phyloP scores from a whole-genome alignment of 805 yeast species.

The Kregervanrija delftensis region DNA sequence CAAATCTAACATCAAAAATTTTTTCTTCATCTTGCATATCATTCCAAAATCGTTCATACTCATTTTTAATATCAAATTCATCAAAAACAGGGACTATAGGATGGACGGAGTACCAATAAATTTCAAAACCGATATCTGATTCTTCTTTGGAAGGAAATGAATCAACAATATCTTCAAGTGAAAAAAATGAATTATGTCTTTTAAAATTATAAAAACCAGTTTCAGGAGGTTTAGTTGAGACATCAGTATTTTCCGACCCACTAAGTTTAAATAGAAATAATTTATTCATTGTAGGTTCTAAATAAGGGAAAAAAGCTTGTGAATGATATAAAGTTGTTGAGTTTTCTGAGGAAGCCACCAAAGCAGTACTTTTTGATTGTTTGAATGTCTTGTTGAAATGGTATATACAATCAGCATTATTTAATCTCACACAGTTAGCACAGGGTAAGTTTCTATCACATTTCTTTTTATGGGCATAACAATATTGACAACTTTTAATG shows the following conservation, averaged over 20 bases:
- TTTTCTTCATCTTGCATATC: conserved; percentile 1
- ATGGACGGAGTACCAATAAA: conserved; percentile 11
- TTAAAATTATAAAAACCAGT: conserved; percentile 3
- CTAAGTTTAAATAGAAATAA: conserved; percentile 9
- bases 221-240: neutral
- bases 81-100: conserved; percentile 12
- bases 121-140: conserved; percentile 7
- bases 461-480: conserved; percentile 11
- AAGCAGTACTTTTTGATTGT: no score
- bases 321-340: conserved; percentile 9
- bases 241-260: conserved; percentile 1
- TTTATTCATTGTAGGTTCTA: conserved; percentile 9
- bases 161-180: neutral
- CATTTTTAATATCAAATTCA: neutral
- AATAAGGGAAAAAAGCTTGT: conserved; percentile 9
- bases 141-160: conserved; percentile 8
- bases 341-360: no score
- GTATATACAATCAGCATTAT: conserved; percentile 7
- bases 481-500: conserved; percentile 12
- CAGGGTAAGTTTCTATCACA: conserved; percentile 12
- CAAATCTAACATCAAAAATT: conserved; percentile 9
- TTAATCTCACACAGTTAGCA: conserved; percentile 7
- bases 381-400: conserved; percentile 2
- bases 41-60: conserved; percentile 8
- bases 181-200: neutral